These are phyloP conservation scores for Chrysopogon serrulatus DNA, from an alignment of 176 grass and related monocot genomes.

Conservation along the genomic window DNA sequence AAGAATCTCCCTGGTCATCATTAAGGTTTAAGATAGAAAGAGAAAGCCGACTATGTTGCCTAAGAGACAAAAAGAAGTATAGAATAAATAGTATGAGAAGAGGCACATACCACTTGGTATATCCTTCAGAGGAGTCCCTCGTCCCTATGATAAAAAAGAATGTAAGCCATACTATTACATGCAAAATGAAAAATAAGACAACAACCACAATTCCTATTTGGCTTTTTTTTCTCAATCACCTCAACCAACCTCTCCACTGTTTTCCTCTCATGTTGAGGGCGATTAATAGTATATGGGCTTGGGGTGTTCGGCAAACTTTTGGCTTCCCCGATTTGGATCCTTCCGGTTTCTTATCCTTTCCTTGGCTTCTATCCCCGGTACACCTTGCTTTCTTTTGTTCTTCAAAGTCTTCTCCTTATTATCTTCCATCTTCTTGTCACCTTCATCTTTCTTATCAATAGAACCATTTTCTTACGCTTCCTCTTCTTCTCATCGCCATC, in stretches of 20 bases:
- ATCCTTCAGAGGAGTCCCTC: constrained; percentile 89
- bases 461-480: constrained; percentile 23
- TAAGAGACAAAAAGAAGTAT: not conserved
- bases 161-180: constrained; percentile 17
- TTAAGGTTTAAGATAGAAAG: not conserved
- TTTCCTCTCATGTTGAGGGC: constrained; percentile 93
- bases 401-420: constrained; percentile 51
- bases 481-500: constrained; percentile 8
- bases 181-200: not conserved
- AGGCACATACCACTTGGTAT: too few species aligned
- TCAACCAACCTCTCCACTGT: too few species aligned
- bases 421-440: constrained; percentile 33
- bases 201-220: constrained; percentile 58
- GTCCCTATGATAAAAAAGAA: constrained; percentile 51
- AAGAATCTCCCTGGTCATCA: not conserved
- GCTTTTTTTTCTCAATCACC: too few species aligned
- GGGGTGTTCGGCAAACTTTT: constrained; percentile 39
- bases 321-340: constrained; percentile 45
- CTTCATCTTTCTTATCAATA: constrained; percentile 14
- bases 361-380: constrained; percentile 46
- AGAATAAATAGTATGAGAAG: not conserved
- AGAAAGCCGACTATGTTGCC: not conserved
- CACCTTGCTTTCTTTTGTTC: constrained; percentile 58
- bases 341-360: constrained; percentile 38
- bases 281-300: constrained; percentile 51